These are phyloP conservation scores for Yarrowia porcina DNA, from an alignment of 805 yeast genomes.

Conservation along the genomic window DNA sequence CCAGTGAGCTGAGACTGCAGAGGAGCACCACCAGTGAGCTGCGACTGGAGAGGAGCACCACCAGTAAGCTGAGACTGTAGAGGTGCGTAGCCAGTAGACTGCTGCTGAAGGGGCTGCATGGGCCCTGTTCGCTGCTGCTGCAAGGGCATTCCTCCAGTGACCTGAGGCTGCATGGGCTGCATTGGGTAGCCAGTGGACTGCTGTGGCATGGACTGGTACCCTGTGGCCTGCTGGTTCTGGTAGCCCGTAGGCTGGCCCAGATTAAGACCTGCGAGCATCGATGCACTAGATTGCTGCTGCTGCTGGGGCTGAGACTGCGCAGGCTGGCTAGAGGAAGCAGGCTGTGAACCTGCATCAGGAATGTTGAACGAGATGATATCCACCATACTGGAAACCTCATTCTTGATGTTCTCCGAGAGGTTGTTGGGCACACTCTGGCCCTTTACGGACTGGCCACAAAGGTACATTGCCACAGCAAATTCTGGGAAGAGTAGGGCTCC, in stretches of 20 bases:
- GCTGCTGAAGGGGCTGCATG: conserved; percentile 34
- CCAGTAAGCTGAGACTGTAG: conserved; percentile 41
- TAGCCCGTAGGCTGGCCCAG: background rate
- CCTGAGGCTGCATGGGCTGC: conserved; percentile 42
- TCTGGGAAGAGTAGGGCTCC: conserved; percentile 90
- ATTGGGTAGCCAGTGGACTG: conserved; percentile 33
- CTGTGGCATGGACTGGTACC: conserved; percentile 36
- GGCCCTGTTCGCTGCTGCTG: conserved; percentile 38
- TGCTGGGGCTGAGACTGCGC: conserved; percentile 4
- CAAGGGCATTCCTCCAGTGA: conserved; percentile 33
- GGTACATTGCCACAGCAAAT: conserved; percentile 85
- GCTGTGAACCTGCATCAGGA: conserved; percentile 45
- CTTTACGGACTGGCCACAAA: conserved; percentile 71
- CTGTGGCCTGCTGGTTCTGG: conserved; percentile 27
- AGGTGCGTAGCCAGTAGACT: conserved; percentile 41
- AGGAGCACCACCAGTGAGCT: conserved; percentile 41
- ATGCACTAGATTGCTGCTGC: conserved; percentile 32
- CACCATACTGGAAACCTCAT: conserved; percentile 84
- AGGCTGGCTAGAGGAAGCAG: background rate
- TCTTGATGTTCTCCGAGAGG: conserved; percentile 67
- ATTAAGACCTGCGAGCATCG: conserved; percentile 7
- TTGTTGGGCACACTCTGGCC: conserved; percentile 75
- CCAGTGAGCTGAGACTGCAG: conserved; percentile 41
- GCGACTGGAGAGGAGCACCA: conserved; percentile 36
- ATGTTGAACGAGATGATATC: conserved; percentile 81